Percentiles rank a stretch among this genome's conserved stretches.
These are phyloP conservation scores for Fonsecaea monophora DNA, from an alignment of 2,329 filamentous ascomycete species.

Conservation along the genomic window DNA sequence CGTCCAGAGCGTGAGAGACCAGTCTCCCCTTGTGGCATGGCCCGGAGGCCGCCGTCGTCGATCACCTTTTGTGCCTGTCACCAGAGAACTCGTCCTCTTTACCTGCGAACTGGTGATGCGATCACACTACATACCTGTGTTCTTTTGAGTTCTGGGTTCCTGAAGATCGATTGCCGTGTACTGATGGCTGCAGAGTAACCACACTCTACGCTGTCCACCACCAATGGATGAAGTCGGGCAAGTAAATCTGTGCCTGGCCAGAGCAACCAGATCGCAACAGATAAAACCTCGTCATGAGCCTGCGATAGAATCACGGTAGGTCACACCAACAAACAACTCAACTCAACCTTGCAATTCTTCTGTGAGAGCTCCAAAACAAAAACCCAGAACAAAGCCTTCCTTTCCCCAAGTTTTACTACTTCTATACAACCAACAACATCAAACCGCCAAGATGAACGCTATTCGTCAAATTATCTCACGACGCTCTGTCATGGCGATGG, in stretches of 20 bases:
- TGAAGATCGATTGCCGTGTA: constrained; percentile 22
- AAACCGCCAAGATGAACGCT: constrained; percentile 31
- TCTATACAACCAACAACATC: not conserved
- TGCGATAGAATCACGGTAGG: not conserved
- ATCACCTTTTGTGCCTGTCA: not conserved
- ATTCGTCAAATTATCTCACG: constrained; percentile 32
- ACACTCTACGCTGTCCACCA: not conserved
- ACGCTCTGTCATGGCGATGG: constrained; percentile 25
- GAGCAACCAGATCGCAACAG: constrained; percentile 7
- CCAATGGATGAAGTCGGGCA: constrained; percentile 17
- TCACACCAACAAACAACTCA: constrained; percentile 17
- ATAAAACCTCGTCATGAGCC: constrained; percentile 9
- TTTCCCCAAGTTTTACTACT: constrained; percentile 3
- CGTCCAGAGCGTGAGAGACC: not conserved
- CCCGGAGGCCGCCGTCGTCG: constrained; percentile 22
- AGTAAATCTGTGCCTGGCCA: constrained; percentile 1
- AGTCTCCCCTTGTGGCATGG: not conserved
- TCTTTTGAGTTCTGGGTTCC: not conserved
- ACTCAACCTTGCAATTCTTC: constrained; percentile 12
- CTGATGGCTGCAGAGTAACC: constrained; percentile 18
- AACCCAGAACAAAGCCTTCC: constrained; percentile 14
- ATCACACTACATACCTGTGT: constrained; percentile 24
- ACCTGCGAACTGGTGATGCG: constrained; percentile 25
- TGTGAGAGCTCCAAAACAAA: not conserved
- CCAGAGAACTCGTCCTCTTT: not conserved